Evolutionary conservation across 352 stramenopile genomes (phyloP).

Genomic region (Phytophthora parvispora): DNA sequence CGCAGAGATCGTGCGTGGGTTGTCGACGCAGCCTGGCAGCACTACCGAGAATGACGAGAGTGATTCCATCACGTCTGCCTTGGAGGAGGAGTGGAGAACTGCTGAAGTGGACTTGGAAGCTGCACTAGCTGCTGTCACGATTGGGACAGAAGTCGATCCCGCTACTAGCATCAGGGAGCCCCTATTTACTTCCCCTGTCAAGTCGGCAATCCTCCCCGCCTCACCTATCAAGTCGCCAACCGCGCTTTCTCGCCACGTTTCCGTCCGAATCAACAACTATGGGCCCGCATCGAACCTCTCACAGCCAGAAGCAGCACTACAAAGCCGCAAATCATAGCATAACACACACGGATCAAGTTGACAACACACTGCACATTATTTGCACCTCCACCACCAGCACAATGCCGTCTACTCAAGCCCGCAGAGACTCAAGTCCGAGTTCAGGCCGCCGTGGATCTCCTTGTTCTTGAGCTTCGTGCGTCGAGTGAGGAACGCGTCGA

Average conservation of each 20-base stretch:
- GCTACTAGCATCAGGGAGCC: background rate
- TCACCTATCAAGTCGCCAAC: slow-evolving; percentile 3
- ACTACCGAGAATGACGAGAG: slow-evolving; percentile 5
- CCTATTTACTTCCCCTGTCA: background rate
- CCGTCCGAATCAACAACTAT: slow-evolving; percentile 34
- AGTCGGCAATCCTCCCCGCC: slow-evolving; percentile 8
- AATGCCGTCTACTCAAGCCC: slow-evolving; percentile 64
- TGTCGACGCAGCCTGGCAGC: background rate
- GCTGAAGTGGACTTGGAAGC: slow-evolving; percentile 30
- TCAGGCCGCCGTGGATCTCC: slow-evolving; percentile 84
- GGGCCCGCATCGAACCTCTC: background rate
- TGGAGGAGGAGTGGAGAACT: slow-evolving; percentile 31
- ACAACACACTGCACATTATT: slow-evolving; percentile 18
- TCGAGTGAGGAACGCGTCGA: slow-evolving; percentile 78
- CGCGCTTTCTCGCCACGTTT: slow-evolving; percentile 16
- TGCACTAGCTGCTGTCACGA: slow-evolving; percentile 16
- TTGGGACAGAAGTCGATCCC: background rate
- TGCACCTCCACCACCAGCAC: slow-evolving; percentile 1
- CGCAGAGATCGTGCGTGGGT: slow-evolving; percentile 35
- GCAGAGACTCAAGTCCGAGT: slow-evolving; percentile 84
- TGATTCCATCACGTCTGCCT: slow-evolving; percentile 20
- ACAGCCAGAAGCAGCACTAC: slow-evolving; percentile 10
- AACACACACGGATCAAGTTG: slow-evolving; percentile 7
- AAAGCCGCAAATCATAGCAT: slow-evolving; percentile 14
- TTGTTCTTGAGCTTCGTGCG: slow-evolving; percentile 90